Base-by-base conservation (phyloP, 1,139 yeast species). In the Geotrichum aggregatum region DNA sequence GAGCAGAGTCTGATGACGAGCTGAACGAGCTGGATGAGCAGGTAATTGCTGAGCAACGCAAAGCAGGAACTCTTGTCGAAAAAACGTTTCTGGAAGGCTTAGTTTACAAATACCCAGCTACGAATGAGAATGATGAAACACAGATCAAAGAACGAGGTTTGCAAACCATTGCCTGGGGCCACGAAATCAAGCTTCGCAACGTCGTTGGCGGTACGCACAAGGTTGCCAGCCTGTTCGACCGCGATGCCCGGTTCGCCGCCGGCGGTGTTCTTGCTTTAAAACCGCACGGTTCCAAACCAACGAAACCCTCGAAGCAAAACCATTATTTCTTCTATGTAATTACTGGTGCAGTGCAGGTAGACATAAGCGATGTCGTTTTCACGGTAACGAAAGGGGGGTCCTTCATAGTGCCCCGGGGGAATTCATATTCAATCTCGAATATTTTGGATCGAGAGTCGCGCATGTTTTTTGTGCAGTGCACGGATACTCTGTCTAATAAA, bases 341-440 rank as follows among this genome's bases (percentile, higher is more conserved):
- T 10, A 72, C 75, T 41, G 98, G 98, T 0, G 63, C 77, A 1
- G 67, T 87, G 13, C 87, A 87, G 62, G 91, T 87, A 2, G 77
- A 80, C 1, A 61, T 91, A 7, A 78, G 82, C 42, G 80, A 79
- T 7, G 75, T 75, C 26, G 74, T 71, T 21, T 87, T 91, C 63
- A 71, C 80, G 5, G 85, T 84, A 7, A 76, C 80, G 0, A 72
- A 76, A 56, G 96, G 96, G 1, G 86, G 95, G 54, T 79, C 92
- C 1, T 83, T 89, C 62, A 87, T 85, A 60, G 77, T 89, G 2
- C 97, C 97, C 0, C 77, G 84, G 69, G 84, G 83, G 3, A 87
- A 85, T 63, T 75, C 76, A 47, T 88, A 87, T 66, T 85, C 54
- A 72, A 85, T 65, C 71, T 74, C 56, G 81, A 87, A 65, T 51